A percentile compares a stretch with the other conserved stretches of the same genome.
Conservation (phyloP, 768 basidiomycete species). For the Psilocybe tampanensis region DNA sequence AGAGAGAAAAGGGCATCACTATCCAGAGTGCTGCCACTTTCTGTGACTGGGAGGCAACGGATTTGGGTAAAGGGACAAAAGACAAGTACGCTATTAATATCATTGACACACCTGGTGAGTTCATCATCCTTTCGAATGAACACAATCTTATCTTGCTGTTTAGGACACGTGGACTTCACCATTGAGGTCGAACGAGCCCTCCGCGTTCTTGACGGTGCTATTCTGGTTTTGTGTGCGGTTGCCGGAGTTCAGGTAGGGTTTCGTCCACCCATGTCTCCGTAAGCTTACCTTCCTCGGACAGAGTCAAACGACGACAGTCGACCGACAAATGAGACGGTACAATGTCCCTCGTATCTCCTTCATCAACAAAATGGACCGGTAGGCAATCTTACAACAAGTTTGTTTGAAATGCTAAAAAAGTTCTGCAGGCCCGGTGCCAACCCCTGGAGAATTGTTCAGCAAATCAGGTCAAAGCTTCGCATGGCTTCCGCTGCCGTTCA, state of each 20-base stretch:
- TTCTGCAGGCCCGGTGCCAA: conserved; percentile 88
- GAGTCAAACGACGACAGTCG: conserved; percentile 99
- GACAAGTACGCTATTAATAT: conserved; percentile 95
- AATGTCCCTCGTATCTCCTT: conserved; percentile 93
- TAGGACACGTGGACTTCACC: conserved; percentile 99
- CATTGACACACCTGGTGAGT: conserved; percentile 93
- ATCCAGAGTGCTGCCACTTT: conserved; percentile 99
- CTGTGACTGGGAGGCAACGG: conserved; percentile 88
- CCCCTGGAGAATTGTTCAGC: conserved; percentile 92
- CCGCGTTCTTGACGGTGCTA: conserved; percentile 94
- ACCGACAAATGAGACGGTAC: conserved; percentile 98
- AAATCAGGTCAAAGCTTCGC: conserved; percentile 88
- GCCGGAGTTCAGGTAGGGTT: conserved; percentile 83
- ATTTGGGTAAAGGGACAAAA: conserved; percentile 59
- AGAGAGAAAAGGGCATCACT: conserved; percentile 98
- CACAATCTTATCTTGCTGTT: background rate
- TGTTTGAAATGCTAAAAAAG: background rate
- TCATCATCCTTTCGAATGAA: background rate
- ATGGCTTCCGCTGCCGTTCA: conserved; percentile 95
- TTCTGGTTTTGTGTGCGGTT: conserved; percentile 95
- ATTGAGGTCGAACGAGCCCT: conserved; percentile 98
- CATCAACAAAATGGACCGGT: conserved; percentile 99
- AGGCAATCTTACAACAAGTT: conserved; percentile 1
- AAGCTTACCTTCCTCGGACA: conserved; percentile 30
- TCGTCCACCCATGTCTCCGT: background rate